Percentiles rank a stretch among this genome's conserved stretches.
These are phyloP conservation scores for Talaromyces nanjingensis DNA, from an alignment of 495 filamentous ascomycete genomes.

Conservation along the genomic window DNA sequence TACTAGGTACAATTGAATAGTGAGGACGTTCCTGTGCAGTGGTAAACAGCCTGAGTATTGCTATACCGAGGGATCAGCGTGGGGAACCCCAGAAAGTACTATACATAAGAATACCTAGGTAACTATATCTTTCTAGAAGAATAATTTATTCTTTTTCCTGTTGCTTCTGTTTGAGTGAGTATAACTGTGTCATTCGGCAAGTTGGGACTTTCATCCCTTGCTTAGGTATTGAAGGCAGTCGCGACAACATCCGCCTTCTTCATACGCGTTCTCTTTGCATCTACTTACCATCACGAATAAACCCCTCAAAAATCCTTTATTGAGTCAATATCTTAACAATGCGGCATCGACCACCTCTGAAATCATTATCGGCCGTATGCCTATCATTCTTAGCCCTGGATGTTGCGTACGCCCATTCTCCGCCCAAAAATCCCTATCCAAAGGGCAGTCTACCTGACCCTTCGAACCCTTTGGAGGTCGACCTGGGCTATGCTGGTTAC, in stretches of 20 bases:
- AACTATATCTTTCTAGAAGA: background rate
- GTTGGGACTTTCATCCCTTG: background rate
- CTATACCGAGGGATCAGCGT: background rate
- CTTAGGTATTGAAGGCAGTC: background rate
- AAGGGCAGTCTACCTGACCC: background rate
- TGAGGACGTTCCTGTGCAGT: background rate
- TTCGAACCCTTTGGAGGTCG: slow-evolving; percentile 1
- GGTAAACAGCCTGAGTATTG: background rate
- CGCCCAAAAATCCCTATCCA: slow-evolving; percentile 5
- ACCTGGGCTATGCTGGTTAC: slow-evolving; percentile 10
- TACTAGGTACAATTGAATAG: background rate
- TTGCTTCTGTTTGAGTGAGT: background rate
- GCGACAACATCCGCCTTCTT: background rate
- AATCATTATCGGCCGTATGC: background rate
- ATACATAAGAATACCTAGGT: background rate
- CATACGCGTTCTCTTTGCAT: background rate
- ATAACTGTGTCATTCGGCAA: background rate
- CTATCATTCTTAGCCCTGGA: background rate
- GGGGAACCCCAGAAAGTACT: background rate
- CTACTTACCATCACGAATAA: background rate
- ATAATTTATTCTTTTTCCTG: background rate
- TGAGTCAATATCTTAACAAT: background rate
- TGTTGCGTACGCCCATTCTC: background rate
- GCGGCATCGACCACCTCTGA: background rate
- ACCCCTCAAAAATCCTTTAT: background rate